phyloP scores from a whole-genome alignment of 495 filamentous ascomycete genomes.

The Cetradonia linearis region DNA sequence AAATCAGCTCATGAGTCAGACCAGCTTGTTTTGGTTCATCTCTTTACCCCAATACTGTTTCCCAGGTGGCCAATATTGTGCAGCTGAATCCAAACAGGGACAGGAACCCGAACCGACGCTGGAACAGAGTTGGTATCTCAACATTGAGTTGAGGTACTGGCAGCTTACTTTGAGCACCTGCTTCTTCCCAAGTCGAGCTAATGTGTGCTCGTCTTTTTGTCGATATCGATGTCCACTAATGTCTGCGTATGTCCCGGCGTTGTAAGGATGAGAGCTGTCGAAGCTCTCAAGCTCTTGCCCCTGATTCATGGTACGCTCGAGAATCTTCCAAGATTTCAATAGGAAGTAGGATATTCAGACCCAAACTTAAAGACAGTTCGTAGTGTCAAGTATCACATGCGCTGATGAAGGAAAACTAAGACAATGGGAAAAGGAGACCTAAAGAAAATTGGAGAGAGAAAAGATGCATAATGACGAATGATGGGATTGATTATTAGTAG shows the following conservation, averaged over 20 bases:
- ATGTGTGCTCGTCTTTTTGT: conserved; percentile 31
- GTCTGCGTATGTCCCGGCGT: neutral
- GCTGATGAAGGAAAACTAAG: neutral
- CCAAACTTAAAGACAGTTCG: neutral
- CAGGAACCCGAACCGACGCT: conserved; percentile 32
- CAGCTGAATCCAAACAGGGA: conserved; percentile 35
- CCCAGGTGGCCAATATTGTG: conserved; percentile 33
- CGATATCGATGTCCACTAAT: conserved; percentile 19
- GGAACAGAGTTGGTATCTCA: conserved; percentile 1
- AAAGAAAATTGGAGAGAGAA: neutral
- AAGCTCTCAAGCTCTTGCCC: conserved; percentile 9
- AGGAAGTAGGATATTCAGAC: neutral
- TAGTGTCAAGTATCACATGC: neutral
- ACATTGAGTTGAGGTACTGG: neutral
- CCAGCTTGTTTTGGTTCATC: neutral
- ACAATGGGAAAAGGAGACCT: too few relatives aligned
- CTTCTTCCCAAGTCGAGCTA: conserved; percentile 34
- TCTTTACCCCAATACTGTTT: conserved; percentile 29
- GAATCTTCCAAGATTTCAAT: fast-evolving
- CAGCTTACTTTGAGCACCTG: conserved; percentile 32
- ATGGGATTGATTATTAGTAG: neutral
- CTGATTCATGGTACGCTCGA: conserved; percentile 3
- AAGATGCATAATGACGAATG: neutral
- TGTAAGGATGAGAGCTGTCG: conserved; percentile 1
- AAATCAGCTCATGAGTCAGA: neutral